Base-by-base conservation (phyloP, 768 basidiomycete genomes). In the Hericium erinaceus region DNA sequence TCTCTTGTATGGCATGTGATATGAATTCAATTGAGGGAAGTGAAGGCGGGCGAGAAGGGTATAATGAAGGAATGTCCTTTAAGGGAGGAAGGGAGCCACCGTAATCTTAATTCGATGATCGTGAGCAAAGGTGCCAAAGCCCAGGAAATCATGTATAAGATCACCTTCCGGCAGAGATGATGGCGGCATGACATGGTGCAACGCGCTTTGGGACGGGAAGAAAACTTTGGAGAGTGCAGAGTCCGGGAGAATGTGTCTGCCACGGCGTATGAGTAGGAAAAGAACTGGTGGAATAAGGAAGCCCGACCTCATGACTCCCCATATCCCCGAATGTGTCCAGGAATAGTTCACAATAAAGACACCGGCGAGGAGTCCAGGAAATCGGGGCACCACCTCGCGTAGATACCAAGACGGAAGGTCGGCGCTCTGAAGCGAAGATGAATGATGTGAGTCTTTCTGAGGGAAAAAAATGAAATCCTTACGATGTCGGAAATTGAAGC, bases 281-380 rank as follows among this genome's bases (percentile, higher is more conserved):
- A 39, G 9, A 37, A 55, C 38, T 46, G 39, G 6, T 11, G 46
- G 37, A 24, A 18, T 4, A 37, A 13, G 16, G 13, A 50, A 52
- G 18, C 51, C 53, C 50, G 58, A 86, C 87, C 81, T 87, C 57
- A 80, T 75, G 57, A 89, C 60, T 50, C 67, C 79, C 87, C 86
- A 90, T 49, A 84, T 68, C 24, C 84, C 80, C 1, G 81, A 77
- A 69, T 90, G 84, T 18, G 81, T 68, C 87, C 87, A 89, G 1
- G 85, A 83, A 64, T 84, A 84, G 69, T 89, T 89, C 38, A 87
- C 72, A 61, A 89, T 70, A 64, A 89, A 84, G 7, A 83, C 88
- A 86, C 84, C 86, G 39, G 81, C 86, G 33, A 90, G 71, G 81
- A 90, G 80, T 55, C 87, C 88, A 54, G 89, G 85, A 72, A 82